phyloP scores from a whole-genome alignment of 2,329 filamentous ascomycete genomes.

The Hymenoscyphus linearis region DNA sequence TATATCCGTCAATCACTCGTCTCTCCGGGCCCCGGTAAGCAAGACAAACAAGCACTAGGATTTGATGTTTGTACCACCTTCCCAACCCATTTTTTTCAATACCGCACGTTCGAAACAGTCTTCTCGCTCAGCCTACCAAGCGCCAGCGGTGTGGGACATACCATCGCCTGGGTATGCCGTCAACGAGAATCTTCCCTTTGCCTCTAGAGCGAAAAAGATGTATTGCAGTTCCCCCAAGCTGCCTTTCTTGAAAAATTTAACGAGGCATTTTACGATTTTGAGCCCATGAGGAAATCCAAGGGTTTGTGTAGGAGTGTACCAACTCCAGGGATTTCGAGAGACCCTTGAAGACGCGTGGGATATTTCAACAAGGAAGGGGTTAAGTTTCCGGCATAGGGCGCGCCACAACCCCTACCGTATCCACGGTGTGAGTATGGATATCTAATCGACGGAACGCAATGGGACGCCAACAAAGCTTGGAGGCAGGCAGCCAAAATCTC shows the following conservation, averaged over 20 bases:
- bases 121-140: not conserved
- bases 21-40: slow-evolving; percentile 1
- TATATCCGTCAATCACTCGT: slow-evolving; percentile 13
- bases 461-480: not conserved
- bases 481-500: too few species aligned
- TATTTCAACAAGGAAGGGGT: slow-evolving; percentile 7
- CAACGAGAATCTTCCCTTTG: not conserved
- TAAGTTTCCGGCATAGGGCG: slow-evolving; percentile 3
- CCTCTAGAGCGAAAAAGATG: not conserved
- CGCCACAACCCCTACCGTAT: not conserved
- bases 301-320: not conserved
- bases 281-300: not conserved
- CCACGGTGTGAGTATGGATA: slow-evolving; percentile 15
- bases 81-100: not conserved
- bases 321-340: not conserved
- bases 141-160: slow-evolving; percentile 14
- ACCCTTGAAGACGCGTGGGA: slow-evolving; percentile 14
- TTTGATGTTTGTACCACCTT: slow-evolving; percentile 1
- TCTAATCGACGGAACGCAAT: slow-evolving; percentile 12
- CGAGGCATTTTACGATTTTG: not conserved
- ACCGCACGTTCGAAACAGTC: not conserved
- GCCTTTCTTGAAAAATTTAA: not conserved
- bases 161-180: slow-evolving; percentile 11
- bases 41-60: slow-evolving; percentile 13
- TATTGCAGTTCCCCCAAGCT: not conserved